phyloP scores from a whole-genome alignment of 2,329 filamentous ascomycete genomes.

The Nigrospora oryzae region DNA sequence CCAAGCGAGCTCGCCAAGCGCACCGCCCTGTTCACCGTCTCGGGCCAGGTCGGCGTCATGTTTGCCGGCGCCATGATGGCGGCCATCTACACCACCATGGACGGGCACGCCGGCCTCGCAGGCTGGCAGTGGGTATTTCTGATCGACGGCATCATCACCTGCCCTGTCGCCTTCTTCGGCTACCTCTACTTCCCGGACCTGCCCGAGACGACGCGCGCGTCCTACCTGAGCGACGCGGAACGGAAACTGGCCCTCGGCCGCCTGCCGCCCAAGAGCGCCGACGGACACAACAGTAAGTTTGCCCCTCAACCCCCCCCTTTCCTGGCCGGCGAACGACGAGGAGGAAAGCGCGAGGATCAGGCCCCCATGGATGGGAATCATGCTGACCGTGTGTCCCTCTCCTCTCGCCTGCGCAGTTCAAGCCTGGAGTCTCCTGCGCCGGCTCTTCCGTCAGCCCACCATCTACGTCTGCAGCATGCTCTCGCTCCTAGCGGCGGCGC shows the following conservation, averaged over 20 bases:
- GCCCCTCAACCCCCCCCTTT: background rate
- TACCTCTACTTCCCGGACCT: constrained; percentile 32
- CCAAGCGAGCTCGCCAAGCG: constrained; percentile 37
- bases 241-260: background rate
- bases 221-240: constrained; percentile 13
- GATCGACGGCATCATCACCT: constrained; percentile 37
- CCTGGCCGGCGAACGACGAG: background rate
- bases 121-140: constrained; percentile 34
- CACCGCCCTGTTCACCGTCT: constrained; percentile 41
- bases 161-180: constrained; percentile 37
- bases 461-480: background rate
- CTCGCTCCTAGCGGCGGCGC: background rate
- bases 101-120: constrained; percentile 31
- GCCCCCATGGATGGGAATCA: too few relatives aligned
- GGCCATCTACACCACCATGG: constrained; percentile 22
- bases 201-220: constrained; percentile 27
- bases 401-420: background rate
- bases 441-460: background rate
- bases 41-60: constrained; percentile 40
- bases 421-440: background rate
- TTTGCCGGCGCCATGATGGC: constrained; percentile 46
- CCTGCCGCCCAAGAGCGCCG: background rate
- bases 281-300: background rate
- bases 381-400: background rate
- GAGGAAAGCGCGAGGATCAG: too few relatives aligned